phyloP scores from a whole-genome alignment of 345 rosid genomes.

The sweet orange (Citrus sinensis) region DVS_A1.0 CM039163.1:43797001-43797500 shows the following conservation, averaged over 20 bases:
- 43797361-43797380: slow-evolving; percentile 25
- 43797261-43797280: not conserved
- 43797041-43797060: not conserved
- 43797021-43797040: not conserved
- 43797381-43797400: slow-evolving; percentile 17
- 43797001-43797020: not conserved
- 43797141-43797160: not conserved
- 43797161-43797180: slow-evolving; percentile 19
- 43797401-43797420: slow-evolving; percentile 3
- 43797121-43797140: slow-evolving; percentile 4
- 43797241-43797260: not conserved
- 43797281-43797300: not conserved
- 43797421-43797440: slow-evolving; percentile 13
- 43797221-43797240: slow-evolving; percentile 24
- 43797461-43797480: not conserved
- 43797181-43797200: slow-evolving; percentile 5
- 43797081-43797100: not conserved
- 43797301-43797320: no score
- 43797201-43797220: slow-evolving; percentile 17
- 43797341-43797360: not conserved
- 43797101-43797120: no score
- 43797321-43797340: no score
- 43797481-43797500: slow-evolving; percentile 19
- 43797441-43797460: no score
- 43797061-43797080: not conserved